A percentile compares a stretch with the other conserved stretches of the same genome.
phyloP scores from a whole-genome alignment of 2,329 filamentous ascomycete genomes.

The Cercospora sesami region DNA sequence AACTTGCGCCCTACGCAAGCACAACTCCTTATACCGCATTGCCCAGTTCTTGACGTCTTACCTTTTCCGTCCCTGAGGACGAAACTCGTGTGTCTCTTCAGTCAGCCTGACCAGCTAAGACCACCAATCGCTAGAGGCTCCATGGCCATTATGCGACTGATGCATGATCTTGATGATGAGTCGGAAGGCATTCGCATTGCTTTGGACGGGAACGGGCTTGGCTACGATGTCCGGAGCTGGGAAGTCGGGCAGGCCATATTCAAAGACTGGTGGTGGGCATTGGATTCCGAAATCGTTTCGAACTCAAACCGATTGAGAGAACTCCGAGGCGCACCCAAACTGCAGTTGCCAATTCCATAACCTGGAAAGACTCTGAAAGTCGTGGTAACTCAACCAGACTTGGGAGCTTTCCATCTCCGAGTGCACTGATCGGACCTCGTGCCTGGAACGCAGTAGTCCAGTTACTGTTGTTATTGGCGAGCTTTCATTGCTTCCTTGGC shows the following conservation, averaged over 20 bases:
- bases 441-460: not conserved
- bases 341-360: not conserved
- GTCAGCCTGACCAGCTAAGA: not conserved
- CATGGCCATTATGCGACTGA: not conserved
- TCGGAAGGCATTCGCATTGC: not conserved
- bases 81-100: not conserved
- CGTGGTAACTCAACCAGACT: not conserved
- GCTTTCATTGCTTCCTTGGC: too few relatives aligned
- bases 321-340: not conserved
- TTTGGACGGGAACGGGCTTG: not conserved
- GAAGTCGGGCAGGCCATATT: not conserved
- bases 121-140: not conserved
- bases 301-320: not conserved
- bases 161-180: not conserved
- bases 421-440: not conserved
- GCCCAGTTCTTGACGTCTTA: not conserved
- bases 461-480: not conserved
- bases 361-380: not conserved
- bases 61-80: not conserved
- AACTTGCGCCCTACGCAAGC: not conserved
- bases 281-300: not conserved
- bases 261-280: not conserved
- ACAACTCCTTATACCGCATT: not conserved
- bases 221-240: not conserved
- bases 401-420: not conserved